These are phyloP conservation scores for Diaporthe helianthi DNA, from an alignment of 2,329 filamentous ascomycete species.

Conservation along the genomic window DNA sequence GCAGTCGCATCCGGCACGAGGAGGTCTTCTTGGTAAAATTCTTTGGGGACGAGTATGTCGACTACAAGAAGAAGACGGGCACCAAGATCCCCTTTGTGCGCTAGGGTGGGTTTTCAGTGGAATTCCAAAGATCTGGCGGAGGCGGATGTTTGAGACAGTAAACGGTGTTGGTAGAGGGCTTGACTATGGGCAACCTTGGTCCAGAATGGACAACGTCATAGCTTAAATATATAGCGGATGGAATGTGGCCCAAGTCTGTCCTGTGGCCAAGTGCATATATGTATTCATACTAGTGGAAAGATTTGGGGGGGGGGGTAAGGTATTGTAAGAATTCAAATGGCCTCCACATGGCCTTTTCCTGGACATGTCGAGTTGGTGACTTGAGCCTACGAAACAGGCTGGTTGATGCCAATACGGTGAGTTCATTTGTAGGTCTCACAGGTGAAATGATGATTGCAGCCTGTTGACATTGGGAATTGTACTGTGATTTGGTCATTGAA, in stretches of 20 bases:
- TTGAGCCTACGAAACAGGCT: no score
- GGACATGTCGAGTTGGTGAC: not conserved
- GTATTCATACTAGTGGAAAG: not conserved
- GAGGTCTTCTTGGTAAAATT: constrained; percentile 80
- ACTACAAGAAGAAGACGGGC: constrained; percentile 73
- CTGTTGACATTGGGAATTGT: not conserved
- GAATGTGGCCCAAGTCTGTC: not conserved
- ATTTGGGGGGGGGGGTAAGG: not conserved
- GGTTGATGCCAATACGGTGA: no score
- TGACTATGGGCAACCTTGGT: constrained; percentile 5
- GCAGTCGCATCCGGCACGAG: constrained; percentile 74
- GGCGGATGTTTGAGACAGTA: not conserved
- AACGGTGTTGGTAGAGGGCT: not conserved
- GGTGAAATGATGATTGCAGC: no score
- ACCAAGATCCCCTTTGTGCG: constrained; percentile 82
- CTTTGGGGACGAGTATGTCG: constrained; percentile 82
- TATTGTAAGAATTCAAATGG: not conserved
- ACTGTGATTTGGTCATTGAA: no score
- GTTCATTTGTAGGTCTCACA: no score
- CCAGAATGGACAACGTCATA: constrained; percentile 1
- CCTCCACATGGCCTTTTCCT: not conserved
- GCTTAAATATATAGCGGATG: not conserved
- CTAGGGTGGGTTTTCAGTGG: constrained; percentile 27
- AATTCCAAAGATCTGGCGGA: not conserved
- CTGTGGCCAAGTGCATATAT: not conserved